Percentiles rank a stretch among this genome's conserved stretches.
These are phyloP conservation scores for Abelmoschus esculentus DNA, from an alignment of 345 rosid species.

Conservation along the genomic window DNA sequence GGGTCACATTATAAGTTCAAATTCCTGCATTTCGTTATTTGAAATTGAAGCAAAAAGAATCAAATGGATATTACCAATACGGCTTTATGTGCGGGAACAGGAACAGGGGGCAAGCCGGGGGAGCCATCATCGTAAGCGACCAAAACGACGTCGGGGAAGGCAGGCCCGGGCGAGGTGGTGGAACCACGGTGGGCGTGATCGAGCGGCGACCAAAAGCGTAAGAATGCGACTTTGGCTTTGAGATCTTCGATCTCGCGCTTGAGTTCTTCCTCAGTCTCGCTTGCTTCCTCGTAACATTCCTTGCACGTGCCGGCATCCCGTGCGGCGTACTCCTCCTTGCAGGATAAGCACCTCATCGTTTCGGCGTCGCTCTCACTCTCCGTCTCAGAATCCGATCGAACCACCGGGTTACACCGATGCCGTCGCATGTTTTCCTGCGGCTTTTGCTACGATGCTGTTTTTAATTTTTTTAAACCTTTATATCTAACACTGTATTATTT, in stretches of 20 bases:
- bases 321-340: slow-evolving; percentile 44
- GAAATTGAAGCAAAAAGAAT: neutral
- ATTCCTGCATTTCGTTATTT: neutral
- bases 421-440: neutral
- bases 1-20: slow-evolving; percentile 11
- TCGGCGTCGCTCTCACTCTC: slow-evolving; percentile 26
- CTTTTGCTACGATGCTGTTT: neutral
- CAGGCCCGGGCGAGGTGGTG: slow-evolving; percentile 10
- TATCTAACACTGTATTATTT: too few relatives aligned
- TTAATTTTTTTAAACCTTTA: too few relatives aligned
- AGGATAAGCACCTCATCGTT: slow-evolving; percentile 54
- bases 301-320: slow-evolving; percentile 7
- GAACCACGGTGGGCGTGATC: slow-evolving; percentile 24
- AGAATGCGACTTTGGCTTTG: slow-evolving; percentile 54
- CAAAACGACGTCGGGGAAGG: slow-evolving; percentile 56
- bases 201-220: slow-evolving; percentile 45
- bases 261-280: slow-evolving; percentile 54
- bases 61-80: slow-evolving; percentile 38
- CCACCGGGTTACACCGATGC: slow-evolving; percentile 1
- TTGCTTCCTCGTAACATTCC: slow-evolving; percentile 10
- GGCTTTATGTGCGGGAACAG: slow-evolving; percentile 59
- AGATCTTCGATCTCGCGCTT: slow-evolving; percentile 75
- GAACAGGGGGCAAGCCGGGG: slow-evolving; percentile 28
- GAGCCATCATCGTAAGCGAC: slow-evolving; percentile 42
- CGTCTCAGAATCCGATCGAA: slow-evolving; percentile 1